These are phyloP conservation scores for Puccinia sorghi DNA, from an alignment of 1,284 basidiomycete genomes.

Conservation along the genomic window DNA sequence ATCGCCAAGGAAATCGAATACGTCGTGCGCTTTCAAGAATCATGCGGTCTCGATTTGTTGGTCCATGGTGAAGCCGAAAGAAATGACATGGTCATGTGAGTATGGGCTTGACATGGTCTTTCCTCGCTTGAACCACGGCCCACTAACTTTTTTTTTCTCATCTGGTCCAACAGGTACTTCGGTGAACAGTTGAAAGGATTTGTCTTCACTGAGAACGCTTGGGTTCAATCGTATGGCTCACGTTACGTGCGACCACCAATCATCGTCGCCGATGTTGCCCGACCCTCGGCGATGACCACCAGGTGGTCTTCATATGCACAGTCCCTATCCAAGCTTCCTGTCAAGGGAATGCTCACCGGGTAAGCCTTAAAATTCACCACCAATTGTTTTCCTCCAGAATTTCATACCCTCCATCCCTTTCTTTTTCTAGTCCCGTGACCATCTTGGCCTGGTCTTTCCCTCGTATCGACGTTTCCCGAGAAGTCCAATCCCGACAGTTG, in stretches of 20 bases:
- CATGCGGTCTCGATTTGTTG: conserved; percentile 90
- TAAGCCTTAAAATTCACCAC: conserved; percentile 4
- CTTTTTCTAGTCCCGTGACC: conserved; percentile 57
- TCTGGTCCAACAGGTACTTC: conserved; percentile 75
- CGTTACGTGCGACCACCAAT: conserved; percentile 99
- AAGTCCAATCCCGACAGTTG: conserved; percentile 97
- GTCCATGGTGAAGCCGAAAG: conserved; percentile 91
- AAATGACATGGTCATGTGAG: conserved; percentile 60
- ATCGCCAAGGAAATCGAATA: conserved; percentile 96
- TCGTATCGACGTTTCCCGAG: conserved; percentile 93
- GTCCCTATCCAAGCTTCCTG: conserved; percentile 86
- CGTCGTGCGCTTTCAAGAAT: conserved; percentile 96
- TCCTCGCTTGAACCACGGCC: neutral
- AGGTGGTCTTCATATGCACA: conserved; percentile 97
- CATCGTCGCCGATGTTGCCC: conserved; percentile 96
- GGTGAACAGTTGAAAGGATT: conserved; percentile 95
- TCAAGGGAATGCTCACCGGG: conserved; percentile 86
- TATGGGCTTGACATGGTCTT: neutral
- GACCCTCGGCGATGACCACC: conserved; percentile 90
- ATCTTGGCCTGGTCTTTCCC: conserved; percentile 99
- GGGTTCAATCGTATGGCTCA: conserved; percentile 95
- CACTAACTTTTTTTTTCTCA: neutral
- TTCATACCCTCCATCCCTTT: neutral
- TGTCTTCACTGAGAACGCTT: conserved; percentile 96
- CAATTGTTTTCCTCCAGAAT: conserved; percentile 65